Conservation (phyloP, 2,329 filamentous ascomycete genomes). For the Chrysoporthe austroafricana region DNA sequence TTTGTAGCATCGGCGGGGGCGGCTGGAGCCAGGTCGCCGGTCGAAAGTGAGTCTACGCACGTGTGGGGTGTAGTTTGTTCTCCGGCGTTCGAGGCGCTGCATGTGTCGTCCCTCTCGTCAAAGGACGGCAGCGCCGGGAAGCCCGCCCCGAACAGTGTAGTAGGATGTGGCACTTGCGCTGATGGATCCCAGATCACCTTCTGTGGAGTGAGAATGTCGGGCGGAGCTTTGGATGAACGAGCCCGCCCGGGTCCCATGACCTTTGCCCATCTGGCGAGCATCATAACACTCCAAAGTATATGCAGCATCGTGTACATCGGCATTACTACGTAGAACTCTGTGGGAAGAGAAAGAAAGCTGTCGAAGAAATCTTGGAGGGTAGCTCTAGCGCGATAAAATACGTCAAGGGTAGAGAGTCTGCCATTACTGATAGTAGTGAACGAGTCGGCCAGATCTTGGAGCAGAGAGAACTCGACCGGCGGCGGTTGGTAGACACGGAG, state of each 20-base stretch:
- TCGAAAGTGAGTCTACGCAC: not conserved
- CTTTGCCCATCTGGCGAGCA: conserved; percentile 56
- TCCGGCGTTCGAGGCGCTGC: not conserved
- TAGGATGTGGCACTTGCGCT: conserved; percentile 8
- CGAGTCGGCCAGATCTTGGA: conserved; percentile 49
- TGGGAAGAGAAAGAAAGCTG: conserved; percentile 49
- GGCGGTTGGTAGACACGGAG: conserved; percentile 55
- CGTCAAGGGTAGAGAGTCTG: conserved; percentile 49
- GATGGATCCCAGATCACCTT: conserved; percentile 27
- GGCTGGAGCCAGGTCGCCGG: not conserved
- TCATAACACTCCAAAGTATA: conserved; percentile 54
- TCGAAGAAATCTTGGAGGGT: conserved; percentile 55
- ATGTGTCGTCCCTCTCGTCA: not conserved
- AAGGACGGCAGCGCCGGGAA: conserved; percentile 14
- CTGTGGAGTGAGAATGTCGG: conserved; percentile 20
- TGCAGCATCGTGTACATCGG: conserved; percentile 51
- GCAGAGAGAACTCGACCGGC: conserved; percentile 43
- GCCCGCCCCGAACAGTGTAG: conserved; percentile 3
- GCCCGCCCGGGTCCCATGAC: conserved; percentile 44
- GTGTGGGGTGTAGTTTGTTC: not conserved
- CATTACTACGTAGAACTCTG: conserved; percentile 47
- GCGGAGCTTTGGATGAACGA: conserved; percentile 1
- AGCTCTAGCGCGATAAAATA: conserved; percentile 53
- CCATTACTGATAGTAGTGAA: conserved; percentile 37
- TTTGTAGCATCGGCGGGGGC: not conserved